These are phyloP conservation scores for Mycena leptocephala DNA, from an alignment of 768 basidiomycete species.

Conservation along the genomic window DNA sequence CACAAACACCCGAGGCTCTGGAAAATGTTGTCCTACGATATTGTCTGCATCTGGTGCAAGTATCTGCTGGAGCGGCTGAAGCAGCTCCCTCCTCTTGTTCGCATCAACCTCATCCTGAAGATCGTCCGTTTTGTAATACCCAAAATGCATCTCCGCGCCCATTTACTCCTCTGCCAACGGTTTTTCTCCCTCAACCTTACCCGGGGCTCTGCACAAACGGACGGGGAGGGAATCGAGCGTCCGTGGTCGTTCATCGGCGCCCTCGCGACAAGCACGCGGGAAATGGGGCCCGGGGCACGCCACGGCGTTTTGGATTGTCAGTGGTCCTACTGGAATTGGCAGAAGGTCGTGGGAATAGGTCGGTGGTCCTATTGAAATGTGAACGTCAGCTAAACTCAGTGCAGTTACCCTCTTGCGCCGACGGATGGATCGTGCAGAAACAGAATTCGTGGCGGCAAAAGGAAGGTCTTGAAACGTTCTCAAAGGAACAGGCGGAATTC, in stretches of 20 bases:
- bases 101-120: background rate
- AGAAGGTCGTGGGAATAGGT: background rate
- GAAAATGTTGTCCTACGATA: too few relatives aligned
- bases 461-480: background rate
- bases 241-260: background rate
- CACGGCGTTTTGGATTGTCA: background rate
- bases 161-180: background rate
- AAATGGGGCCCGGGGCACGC: background rate
- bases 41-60: too few relatives aligned
- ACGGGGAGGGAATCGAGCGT: background rate
- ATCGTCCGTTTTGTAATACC: too few relatives aligned
- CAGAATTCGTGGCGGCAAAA: background rate
- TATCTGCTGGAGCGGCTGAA: too few relatives aligned
- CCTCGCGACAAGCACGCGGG: background rate
- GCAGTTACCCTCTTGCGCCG: background rate
- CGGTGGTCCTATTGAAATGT: background rate
- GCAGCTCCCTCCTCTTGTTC: background rate
- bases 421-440: background rate
- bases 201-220: background rate
- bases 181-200: background rate
- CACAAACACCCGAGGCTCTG: too few relatives aligned
- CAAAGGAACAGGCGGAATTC: background rate
- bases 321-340: background rate
- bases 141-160: too few relatives aligned
- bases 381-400: background rate